A percentile compares a stretch with the other conserved stretches of the same genome.
phyloP scores from a whole-genome alignment of 192 early-diverging fungal genomes.

The Linnemannia schmuckeri region DNA sequence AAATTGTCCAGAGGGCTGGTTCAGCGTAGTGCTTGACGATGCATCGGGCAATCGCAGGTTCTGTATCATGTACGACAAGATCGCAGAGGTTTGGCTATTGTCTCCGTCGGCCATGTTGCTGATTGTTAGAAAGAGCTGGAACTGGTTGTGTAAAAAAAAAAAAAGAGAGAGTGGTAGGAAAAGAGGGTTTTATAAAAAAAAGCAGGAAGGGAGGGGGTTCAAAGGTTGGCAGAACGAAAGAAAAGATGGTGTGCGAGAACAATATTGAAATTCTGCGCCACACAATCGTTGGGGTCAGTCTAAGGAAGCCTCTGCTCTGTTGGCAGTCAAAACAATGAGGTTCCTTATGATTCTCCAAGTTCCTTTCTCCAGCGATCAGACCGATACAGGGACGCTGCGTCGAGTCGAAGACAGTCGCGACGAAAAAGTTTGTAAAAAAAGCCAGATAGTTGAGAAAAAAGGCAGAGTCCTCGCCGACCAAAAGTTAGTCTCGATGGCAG shows the following conservation, averaged over 20 bases:
- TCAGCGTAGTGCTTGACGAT: background rate
- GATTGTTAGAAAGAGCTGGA: background rate
- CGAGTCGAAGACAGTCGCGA: background rate
- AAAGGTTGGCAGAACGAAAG: background rate
- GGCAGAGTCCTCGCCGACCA: background rate
- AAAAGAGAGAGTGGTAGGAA: background rate
- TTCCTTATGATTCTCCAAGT: constrained; percentile 2
- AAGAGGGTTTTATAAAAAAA: background rate
- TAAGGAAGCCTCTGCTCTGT: constrained; percentile 18
- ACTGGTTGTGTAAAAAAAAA: background rate
- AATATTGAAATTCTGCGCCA: background rate
- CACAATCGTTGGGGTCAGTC: background rate
- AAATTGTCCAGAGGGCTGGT: background rate
- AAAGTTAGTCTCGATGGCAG: background rate
- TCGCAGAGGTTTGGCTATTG: background rate
- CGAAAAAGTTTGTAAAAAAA: background rate
- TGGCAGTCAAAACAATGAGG: constrained; percentile 19
- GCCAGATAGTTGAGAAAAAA: background rate
- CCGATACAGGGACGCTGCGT: background rate
- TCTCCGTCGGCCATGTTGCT: background rate
- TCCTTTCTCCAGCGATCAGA: constrained; percentile 1
- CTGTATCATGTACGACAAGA: constrained; percentile 30
- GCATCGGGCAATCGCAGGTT: background rate
- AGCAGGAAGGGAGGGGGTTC: background rate
- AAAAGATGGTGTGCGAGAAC: background rate